phyloP scores from a whole-genome alignment of 768 basidiomycete species.

The Coprinopsis strossmayeri region DNA sequence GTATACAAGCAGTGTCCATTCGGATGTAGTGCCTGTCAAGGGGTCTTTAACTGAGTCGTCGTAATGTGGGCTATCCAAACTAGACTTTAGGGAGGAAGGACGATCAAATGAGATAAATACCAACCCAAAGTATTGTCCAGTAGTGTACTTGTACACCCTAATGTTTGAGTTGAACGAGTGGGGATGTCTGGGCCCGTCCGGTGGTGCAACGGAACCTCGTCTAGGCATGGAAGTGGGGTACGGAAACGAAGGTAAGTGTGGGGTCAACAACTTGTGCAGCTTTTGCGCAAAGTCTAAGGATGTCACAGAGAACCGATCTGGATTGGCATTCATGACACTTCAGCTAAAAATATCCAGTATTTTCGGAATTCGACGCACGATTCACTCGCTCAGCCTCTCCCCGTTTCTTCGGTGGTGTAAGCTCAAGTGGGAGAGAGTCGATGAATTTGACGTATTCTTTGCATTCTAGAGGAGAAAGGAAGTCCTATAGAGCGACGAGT shows the following conservation, averaged over 20 bases:
- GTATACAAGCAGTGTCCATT: constrained; percentile 76
- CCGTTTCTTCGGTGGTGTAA: constrained; percentile 64
- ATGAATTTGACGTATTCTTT: constrained; percentile 53
- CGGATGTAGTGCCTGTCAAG: constrained; percentile 54
- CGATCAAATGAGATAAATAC: constrained; percentile 10
- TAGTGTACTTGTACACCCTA: constrained; percentile 61
- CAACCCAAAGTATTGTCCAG: constrained; percentile 59
- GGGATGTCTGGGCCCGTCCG: constrained; percentile 27
- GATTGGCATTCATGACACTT: not conserved
- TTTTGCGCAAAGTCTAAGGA: constrained; percentile 52
- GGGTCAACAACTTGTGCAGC: constrained; percentile 41
- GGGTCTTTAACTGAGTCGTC: constrained; percentile 63
- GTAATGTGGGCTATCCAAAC: constrained; percentile 48
- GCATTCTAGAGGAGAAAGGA: constrained; percentile 58
- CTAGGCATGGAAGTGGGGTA: constrained; percentile 31
- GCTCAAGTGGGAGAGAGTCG: constrained; percentile 50
- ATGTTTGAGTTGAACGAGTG: constrained; percentile 72
- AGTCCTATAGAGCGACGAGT: too few relatives aligned
- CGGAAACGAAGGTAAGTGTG: constrained; percentile 54
- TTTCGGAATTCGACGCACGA: constrained; percentile 30
- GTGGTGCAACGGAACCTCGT: constrained; percentile 18
- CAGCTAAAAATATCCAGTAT: not conserved
- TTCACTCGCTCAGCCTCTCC: constrained; percentile 71
- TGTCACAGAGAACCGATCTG: constrained; percentile 58
- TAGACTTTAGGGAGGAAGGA: not conserved